Conservation (phyloP, 345 rosid genomes). For the Carallia pectinifolia region DNA sequence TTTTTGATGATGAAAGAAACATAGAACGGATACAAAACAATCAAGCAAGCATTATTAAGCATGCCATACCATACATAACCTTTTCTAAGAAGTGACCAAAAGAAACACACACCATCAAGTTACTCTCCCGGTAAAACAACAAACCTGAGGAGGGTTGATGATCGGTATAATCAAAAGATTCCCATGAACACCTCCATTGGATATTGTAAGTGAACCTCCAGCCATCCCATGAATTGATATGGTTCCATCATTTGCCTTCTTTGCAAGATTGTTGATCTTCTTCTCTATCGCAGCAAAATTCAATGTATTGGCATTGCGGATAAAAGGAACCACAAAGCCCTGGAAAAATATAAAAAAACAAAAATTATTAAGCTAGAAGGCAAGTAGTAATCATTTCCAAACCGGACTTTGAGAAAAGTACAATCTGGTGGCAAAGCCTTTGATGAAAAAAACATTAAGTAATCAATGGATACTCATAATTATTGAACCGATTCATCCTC, state of each 20-base stretch:
- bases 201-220: conserved; percentile 89
- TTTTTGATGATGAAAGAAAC: not conserved
- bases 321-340: conserved; percentile 91
- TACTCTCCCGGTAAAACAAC: not conserved
- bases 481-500: too few species aligned
- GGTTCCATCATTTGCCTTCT: conserved; percentile 86
- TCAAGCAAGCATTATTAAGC: too few species aligned
- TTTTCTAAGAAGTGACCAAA: not conserved
- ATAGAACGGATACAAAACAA: not conserved
- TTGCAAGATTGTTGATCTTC: conserved; percentile 82
- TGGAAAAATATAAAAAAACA: conserved; percentile 14
- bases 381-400: too few species aligned
- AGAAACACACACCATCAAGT: not conserved
- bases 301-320: conserved; percentile 64
- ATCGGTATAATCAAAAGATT: conserved; percentile 97
- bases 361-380: too few species aligned
- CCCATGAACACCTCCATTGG: conserved; percentile 88
- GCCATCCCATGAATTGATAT: conserved; percentile 99
- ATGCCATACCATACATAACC: too few species aligned
- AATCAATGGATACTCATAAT: too few species aligned
- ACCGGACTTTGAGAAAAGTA: too few species aligned
- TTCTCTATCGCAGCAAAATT: conserved; percentile 92
- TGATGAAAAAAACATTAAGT: too few species aligned
- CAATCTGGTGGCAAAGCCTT: too few species aligned
- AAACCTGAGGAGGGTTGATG: conserved; percentile 97